These are phyloP conservation scores for Lathyrus sativus DNA, from an alignment of 306 rosid species.

Conservation along the genomic window DNA sequence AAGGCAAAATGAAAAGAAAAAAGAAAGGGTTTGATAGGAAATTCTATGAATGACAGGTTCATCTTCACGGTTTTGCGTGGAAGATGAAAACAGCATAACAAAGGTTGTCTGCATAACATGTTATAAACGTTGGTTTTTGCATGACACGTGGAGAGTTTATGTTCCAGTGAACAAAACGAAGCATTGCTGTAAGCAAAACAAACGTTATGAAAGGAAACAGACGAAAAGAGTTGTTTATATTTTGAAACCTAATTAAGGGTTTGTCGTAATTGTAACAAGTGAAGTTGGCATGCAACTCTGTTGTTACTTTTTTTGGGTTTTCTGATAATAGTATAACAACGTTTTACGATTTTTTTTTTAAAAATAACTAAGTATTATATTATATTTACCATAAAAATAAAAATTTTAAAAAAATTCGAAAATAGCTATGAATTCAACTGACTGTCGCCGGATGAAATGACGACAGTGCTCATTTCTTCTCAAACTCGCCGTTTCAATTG, in stretches of 20 bases:
- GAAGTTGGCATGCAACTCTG: background rate
- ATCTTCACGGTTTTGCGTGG: conserved; percentile 21
- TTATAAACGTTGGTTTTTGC: conserved; percentile 1
- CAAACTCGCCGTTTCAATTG: too few relatives aligned
- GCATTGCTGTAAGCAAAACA: background rate
- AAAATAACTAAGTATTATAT: too few relatives aligned
- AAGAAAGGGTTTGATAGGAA: background rate
- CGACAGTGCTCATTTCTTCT: too few relatives aligned
- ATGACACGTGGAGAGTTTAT: conserved; percentile 27
- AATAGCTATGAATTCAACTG: too few relatives aligned
- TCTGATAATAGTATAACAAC: conserved; percentile 10
- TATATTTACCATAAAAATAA: too few relatives aligned
- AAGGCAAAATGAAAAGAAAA: background rate
- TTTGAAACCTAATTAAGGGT: background rate
- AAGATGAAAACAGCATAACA: conserved; percentile 44
- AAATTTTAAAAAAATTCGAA: too few relatives aligned
- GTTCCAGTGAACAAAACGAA: conserved; percentile 21
- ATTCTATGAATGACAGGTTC: conserved; percentile 15
- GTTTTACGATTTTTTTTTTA: too few relatives aligned
- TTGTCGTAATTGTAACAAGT: background rate
- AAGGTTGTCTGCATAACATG: conserved; percentile 38
- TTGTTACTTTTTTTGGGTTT: background rate
- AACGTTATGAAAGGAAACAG: background rate
- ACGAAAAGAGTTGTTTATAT: background rate
- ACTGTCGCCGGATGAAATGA: too few relatives aligned